Evolutionary conservation across 1,284 basidiomycete genomes (phyloP), one percentile per base, ranked within the genome.

Genomic region (Ceratobasidium sp.): DNA sequence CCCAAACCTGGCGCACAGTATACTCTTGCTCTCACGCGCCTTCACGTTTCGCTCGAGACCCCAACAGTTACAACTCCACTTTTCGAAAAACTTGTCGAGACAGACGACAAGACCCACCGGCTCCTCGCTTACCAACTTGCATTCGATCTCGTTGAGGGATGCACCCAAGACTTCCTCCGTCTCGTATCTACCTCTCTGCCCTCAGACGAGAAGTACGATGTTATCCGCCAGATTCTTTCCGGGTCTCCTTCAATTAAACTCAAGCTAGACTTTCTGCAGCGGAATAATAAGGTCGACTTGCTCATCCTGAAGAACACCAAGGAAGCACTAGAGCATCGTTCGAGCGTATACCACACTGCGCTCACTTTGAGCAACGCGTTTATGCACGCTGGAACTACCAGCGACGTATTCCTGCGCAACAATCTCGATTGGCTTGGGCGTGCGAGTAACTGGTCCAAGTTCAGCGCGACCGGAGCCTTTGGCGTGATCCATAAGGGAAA

Each of bases 401-500:
- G 96, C 1, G 97, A 99, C 82, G 85, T 90, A 51, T 99, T 98
- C 88, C 87, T 99, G 40, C 92, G 96, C 12, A 95, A 97, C 78
- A 98, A 98, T 84, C 89, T 99, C 64, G 97, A 97, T 84, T 99
- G 96, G 96, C 90, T 99, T 1, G 94, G 91, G 33, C 89, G 95
- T 79, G 97, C 97, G 1, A 94, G 93, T 56, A 98, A 99, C 84
- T 99, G 97, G 97, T 95, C 95, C 60, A 99, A 98, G 84, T 99
- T 98, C 86, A 95, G 95, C 9, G 95, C 97, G 1, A 98, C 97
- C 7, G 96, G 97, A 33, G 96, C 94, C 9, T 91, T 99, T 33
- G 97, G 97, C 82, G 95, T 98, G 71, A 98, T 99, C 81, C 96
- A 98, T 87, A 97, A 97, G 82, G 97, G 97, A 61, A 97, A 96